Percentiles rank a stretch among this genome's conserved stretches.
Evolutionary conservation across 2,329 filamentous ascomycete species (phyloP).

Genomic region (Epichloe aotearoae): DNA sequence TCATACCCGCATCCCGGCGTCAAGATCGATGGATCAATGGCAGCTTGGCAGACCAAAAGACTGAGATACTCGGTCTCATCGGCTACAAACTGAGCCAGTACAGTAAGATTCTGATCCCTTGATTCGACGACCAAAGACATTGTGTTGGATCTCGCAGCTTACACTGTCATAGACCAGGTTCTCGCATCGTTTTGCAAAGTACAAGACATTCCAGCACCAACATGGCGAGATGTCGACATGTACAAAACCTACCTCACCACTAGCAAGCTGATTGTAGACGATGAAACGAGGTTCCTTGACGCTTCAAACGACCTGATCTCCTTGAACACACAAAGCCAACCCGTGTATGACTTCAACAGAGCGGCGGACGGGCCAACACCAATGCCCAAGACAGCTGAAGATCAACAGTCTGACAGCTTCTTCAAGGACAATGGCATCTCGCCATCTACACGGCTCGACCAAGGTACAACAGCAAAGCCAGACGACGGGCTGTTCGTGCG

Average conservation of each 20-base stretch:
- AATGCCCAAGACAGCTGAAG: slow-evolving; percentile 10
- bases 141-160: background rate
- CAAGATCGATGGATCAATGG: slow-evolving; percentile 39
- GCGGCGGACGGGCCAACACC: slow-evolving; percentile 13
- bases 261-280: slow-evolving; percentile 40
- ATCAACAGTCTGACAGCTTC: slow-evolving; percentile 2
- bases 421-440: slow-evolving; percentile 3
- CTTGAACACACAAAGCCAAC: slow-evolving; percentile 6
- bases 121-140: background rate
- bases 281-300: slow-evolving; percentile 48
- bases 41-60: slow-evolving; percentile 47
- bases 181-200: slow-evolving; percentile 43
- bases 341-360: slow-evolving; percentile 3
- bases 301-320: slow-evolving; percentile 40
- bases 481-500: background rate
- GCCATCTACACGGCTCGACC: slow-evolving; percentile 1
- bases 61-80: slow-evolving; percentile 47
- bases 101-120: slow-evolving; percentile 30
- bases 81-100: slow-evolving; percentile 56
- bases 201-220: slow-evolving; percentile 35
- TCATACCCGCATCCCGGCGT: slow-evolving; percentile 46
- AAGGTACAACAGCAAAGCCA: background rate
- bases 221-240: slow-evolving; percentile 30
- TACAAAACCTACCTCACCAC: slow-evolving; percentile 41
- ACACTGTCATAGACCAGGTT: slow-evolving; percentile 34